Conservation (phyloP, 23 red algal genomes). For the Gracilariopsis chorda region DNA sequence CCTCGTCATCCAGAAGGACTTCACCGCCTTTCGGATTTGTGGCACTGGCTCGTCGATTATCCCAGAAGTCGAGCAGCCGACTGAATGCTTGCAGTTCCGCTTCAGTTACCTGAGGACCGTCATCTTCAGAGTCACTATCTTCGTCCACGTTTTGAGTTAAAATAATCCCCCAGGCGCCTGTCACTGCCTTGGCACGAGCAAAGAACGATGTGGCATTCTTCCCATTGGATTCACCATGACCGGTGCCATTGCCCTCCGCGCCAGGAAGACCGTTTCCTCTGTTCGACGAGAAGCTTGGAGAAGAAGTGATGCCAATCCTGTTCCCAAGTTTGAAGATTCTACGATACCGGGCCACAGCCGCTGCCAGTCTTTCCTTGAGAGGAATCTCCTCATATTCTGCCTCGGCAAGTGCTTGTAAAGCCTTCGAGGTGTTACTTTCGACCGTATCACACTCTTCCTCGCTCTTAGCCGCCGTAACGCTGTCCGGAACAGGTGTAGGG, state of each 20-base stretch:
- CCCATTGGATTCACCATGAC: background rate
- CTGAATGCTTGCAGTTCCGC: conserved; percentile 61
- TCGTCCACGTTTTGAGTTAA: conserved; percentile 42
- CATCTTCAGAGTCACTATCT: conserved; percentile 70
- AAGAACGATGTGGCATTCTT: conserved; percentile 15
- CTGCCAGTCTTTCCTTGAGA: conserved; percentile 44
- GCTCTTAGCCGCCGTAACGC: background rate
- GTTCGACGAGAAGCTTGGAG: conserved; percentile 62
- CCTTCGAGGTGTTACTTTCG: background rate
- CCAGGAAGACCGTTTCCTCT: background rate
- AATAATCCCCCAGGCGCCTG: conserved; percentile 70
- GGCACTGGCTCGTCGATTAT: conserved; percentile 61
- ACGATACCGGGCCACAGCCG: conserved; percentile 55
- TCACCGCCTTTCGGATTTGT: conserved; percentile 26
- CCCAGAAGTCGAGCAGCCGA: conserved; percentile 73
- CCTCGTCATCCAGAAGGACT: conserved; percentile 45
- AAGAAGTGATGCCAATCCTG: conserved; percentile 60
- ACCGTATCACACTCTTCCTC: no score
- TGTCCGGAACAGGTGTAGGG: background rate
- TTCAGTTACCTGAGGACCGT: conserved; percentile 38
- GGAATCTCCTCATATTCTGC: conserved; percentile 15
- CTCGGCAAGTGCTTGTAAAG: background rate
- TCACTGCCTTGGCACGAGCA: conserved; percentile 57
- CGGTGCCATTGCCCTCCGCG: background rate
- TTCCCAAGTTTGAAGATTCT: conserved; percentile 61